phyloP scores from a whole-genome alignment of 306 rosid genomes.

The Casuarina cunninghamiana region DNA sequence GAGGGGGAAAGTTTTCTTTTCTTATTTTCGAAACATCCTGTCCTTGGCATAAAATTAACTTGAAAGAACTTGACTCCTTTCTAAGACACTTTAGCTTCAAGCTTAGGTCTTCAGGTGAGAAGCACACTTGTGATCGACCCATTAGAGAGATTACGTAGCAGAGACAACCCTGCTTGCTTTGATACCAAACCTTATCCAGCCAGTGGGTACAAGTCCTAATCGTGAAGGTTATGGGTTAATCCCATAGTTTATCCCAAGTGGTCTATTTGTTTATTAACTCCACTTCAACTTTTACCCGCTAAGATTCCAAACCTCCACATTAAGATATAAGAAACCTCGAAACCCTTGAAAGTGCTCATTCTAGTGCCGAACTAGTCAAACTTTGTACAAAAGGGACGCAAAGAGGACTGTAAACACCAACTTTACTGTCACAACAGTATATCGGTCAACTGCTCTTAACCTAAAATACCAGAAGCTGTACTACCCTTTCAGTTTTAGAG shows the following conservation, averaged over 20 bases:
- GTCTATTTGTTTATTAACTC: not conserved
- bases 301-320: not conserved
- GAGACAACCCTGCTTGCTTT: not conserved
- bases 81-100: not conserved
- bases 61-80: conserved; percentile 14
- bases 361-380: not conserved
- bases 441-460: no score
- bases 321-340: not conserved
- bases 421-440: not conserved
- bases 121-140: not conserved
- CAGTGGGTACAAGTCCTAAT: not conserved
- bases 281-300: no score
- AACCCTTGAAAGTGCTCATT: not conserved
- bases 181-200: not conserved
- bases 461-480: no score
- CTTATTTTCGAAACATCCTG: no score
- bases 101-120: not conserved
- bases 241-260: not conserved
- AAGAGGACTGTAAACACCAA: not conserved
- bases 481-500: no score
- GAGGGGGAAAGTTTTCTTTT: no score
- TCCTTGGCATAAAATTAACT: conserved; percentile 19
- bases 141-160: no score
- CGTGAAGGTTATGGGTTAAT: not conserved
- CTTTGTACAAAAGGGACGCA: not conserved